Evolutionary conservation across 805 yeast species (phyloP), one percentile per base, ranked within the genome.

Genomic region (Gaillardinia entomophila): DNA sequence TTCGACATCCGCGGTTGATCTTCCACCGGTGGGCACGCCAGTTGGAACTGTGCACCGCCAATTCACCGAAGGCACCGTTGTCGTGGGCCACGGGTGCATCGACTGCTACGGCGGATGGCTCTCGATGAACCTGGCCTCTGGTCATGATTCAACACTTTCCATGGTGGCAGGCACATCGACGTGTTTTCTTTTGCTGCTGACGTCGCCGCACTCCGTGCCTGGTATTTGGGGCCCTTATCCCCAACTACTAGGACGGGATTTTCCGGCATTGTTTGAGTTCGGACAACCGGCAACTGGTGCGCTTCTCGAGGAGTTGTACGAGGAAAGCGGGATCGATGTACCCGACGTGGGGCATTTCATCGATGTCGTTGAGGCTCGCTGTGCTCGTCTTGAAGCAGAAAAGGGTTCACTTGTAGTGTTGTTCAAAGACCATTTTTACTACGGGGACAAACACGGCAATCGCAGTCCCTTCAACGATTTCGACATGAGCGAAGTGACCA

Each of bases 81-180:
- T 47, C 1, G 51, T 63, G 3, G 55, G 59, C 6, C 67, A 68
- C 32, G 80, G 82, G 12, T 71, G 77, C 24, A 76, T 76, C 24
- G 82, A 77, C 44, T 73, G 82, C 34, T 77, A 77, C 45, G 71
- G 75, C 1, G 72, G 79, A 2, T 74, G 75, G 72, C 46, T 73
- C 11, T 56, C 72, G 0, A 54, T 67, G 1, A 28, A n/a, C n/a
- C n/a, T n/a, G n/a, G n/a, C 22, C 8, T 19, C 22, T 19, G 6
- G 22, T 19, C n/a, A n/a, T 12, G 13, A 19, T 8, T 26, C 27
- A 13, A 31, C 33, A 11, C 41, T 76, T 16, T 58, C 73, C 2
- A 62, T 75, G 69, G 71, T 75, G 4, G 84, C 81, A 1, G 82
- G 82, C 0, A 77, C 82, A 0, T 74, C 80, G 5, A 75, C 82